phyloP scores from a whole-genome alignment of 371 early-diverging fungal genomes.

The Mortierella sp. region DNA sequence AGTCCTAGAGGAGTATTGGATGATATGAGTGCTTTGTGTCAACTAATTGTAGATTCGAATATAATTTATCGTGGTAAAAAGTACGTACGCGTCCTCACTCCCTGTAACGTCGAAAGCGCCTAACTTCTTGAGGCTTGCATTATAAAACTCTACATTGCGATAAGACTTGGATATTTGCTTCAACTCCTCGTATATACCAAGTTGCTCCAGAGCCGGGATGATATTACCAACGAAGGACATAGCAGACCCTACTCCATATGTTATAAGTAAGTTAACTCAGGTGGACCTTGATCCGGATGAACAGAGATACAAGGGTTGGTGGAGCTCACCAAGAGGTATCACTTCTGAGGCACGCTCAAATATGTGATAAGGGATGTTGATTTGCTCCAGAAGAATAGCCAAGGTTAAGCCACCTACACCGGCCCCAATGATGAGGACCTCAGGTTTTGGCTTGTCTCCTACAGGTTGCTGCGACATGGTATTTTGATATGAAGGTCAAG shows the following conservation, averaged over 20 bases:
- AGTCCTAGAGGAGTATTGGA: too few relatives aligned
- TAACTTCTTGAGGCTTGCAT: background rate
- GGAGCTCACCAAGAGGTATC: slow-evolving; percentile 2
- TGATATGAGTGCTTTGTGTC: too few relatives aligned
- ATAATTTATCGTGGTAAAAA: too few relatives aligned
- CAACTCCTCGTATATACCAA: background rate
- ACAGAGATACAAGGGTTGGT: background rate
- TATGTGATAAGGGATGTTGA: slow-evolving; percentile 6
- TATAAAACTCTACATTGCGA: background rate
- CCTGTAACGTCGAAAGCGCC: background rate
- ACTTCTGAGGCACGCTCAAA: background rate
- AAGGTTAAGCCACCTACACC: slow-evolving; percentile 13
- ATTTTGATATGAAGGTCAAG: background rate
- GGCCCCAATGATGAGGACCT: slow-evolving; percentile 13
- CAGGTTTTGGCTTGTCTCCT: background rate
- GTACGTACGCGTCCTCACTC: background rate
- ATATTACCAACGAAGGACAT: background rate
- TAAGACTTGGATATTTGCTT: background rate
- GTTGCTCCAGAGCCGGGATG: background rate
- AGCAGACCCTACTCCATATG: background rate
- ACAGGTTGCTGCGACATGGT: background rate
- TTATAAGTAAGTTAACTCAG: background rate
- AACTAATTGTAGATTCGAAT: too few relatives aligned
- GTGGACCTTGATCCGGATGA: background rate
- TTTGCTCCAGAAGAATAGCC: slow-evolving; percentile 13